These are phyloP conservation scores for Aspergillus chevalieri DNA, from an alignment of 2,329 filamentous ascomycete species.

Conservation along the genomic window DNA sequence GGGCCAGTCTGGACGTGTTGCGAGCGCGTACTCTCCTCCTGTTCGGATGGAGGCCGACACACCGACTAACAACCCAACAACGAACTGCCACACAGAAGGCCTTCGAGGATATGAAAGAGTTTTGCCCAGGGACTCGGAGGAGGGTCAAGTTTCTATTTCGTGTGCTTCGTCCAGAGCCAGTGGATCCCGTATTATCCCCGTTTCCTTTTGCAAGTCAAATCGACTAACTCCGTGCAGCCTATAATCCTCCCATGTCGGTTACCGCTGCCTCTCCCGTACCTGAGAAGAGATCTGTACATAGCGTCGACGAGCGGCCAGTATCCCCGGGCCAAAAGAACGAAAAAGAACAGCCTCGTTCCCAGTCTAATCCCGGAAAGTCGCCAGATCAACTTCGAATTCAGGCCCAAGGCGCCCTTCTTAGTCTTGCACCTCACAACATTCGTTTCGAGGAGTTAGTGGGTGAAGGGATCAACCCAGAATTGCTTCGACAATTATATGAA, in stretches of 20 bases:
- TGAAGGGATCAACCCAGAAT: conserved; percentile 61
- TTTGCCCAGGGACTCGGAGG: conserved; percentile 10
- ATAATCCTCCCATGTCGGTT: conserved; percentile 28
- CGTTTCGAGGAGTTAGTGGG: conserved; percentile 66
- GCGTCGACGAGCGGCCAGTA: conserved; percentile 1
- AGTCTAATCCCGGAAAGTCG: conserved; percentile 13
- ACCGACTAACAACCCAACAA: background rate
- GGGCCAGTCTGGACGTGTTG: background rate
- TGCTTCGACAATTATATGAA: conserved; percentile 61
- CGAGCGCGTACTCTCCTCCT: background rate
- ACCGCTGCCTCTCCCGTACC: conserved; percentile 13
- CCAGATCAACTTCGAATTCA: conserved; percentile 35
- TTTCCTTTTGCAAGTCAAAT: background rate
- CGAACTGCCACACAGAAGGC: background rate
- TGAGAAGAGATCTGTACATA: conserved; percentile 5
- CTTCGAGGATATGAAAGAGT: background rate
- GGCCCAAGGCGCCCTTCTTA: conserved; percentile 62
- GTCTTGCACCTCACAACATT: conserved; percentile 58
- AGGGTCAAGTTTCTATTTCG: conserved; percentile 20
- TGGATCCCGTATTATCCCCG: conserved; percentile 24
- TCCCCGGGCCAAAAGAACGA: conserved; percentile 1
- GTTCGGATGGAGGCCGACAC: background rate
- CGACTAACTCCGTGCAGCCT: conserved; percentile 25
- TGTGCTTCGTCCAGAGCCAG: conserved; percentile 21
- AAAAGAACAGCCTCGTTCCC: background rate